Conservation (phyloP, 345 rosid genomes). For the Acer campestre region DNA sequence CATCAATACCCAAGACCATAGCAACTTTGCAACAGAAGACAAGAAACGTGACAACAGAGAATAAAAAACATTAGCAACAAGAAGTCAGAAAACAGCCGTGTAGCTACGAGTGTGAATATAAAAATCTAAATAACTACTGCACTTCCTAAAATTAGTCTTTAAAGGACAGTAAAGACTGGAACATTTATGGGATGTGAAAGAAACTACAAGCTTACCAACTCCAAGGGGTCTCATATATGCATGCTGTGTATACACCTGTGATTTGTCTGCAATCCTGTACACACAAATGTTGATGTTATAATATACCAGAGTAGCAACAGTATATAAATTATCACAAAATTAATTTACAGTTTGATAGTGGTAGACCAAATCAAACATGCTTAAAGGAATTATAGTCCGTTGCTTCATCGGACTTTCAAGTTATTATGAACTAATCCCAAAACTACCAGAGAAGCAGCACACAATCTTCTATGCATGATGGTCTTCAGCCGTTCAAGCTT, state of each 20-base stretch:
- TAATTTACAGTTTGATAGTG: not conserved
- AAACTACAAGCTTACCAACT: constrained; percentile 60
- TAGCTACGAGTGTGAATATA: not conserved
- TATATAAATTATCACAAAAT: not conserved
- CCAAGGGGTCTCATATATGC: constrained; percentile 99
- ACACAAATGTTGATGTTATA: not conserved
- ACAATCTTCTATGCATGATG: not conserved
- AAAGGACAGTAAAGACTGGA: not conserved
- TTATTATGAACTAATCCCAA: not conserved
- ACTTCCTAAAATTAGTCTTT: too few relatives aligned
- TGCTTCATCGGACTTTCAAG: not conserved
- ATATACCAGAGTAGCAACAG: not conserved
- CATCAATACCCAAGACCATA: constrained; percentile 95
- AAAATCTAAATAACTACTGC: not conserved
- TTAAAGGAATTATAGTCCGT: not conserved
- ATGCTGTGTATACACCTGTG: constrained; percentile 97
- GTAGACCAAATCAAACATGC: not conserved
- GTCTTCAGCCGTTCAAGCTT: not conserved
- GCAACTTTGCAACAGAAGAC: constrained; percentile 59
- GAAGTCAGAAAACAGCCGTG: not conserved
- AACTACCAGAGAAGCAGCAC: not conserved
- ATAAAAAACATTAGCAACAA: not conserved
- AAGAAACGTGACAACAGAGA: not conserved
- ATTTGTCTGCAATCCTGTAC: constrained; percentile 91
- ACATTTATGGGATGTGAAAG: not conserved